Percentiles rank a stretch among this genome's conserved stretches.
phyloP scores from a whole-genome alignment of 1,284 basidiomycete species.

The Irpex rosettiformis region DNA sequence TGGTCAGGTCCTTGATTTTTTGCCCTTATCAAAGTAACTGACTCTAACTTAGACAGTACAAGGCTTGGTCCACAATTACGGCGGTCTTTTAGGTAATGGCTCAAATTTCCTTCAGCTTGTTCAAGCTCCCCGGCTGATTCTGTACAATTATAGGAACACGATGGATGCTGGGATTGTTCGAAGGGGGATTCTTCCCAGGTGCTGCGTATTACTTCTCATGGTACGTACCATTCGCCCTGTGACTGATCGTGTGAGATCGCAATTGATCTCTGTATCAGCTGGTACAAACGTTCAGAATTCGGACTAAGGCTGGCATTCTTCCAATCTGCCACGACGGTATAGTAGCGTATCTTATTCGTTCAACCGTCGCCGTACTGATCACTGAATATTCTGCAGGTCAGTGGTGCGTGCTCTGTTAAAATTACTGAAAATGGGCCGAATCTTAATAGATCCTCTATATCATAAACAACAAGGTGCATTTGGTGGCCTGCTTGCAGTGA shows the following conservation, averaged over 20 bases:
- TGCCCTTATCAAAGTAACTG: conserved; percentile 21
- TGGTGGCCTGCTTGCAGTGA: conserved; percentile 34
- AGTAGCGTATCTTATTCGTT: conserved; percentile 1
- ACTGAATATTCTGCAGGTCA: neutral
- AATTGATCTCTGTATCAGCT: conserved; percentile 20
- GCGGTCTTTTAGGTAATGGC: conserved; percentile 55
- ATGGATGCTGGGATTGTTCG: conserved; percentile 64
- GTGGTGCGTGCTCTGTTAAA: neutral
- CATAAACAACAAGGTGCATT: neutral
- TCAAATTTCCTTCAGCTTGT: neutral
- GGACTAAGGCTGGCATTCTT: conserved; percentile 65
- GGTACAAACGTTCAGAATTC: conserved; percentile 61
- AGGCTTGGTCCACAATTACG: conserved; percentile 57
- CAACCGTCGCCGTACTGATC: neutral
- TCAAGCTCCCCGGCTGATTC: neutral
- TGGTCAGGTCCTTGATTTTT: neutral
- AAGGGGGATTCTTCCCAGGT: conserved; percentile 69
- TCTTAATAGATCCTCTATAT: neutral
- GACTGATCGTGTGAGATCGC: neutral
- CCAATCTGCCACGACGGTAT: conserved; percentile 70
- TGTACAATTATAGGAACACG: conserved; percentile 43
- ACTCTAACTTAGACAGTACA: conserved; percentile 51
- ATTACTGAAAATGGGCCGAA: neutral
- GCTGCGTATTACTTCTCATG: conserved; percentile 70
- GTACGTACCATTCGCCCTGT: conserved; percentile 31